Evolutionary conservation across 805 yeast genomes (phyloP), one percentile per base, ranked within the genome.

Genomic region (Saccharomycopsis schoenii): DNA sequence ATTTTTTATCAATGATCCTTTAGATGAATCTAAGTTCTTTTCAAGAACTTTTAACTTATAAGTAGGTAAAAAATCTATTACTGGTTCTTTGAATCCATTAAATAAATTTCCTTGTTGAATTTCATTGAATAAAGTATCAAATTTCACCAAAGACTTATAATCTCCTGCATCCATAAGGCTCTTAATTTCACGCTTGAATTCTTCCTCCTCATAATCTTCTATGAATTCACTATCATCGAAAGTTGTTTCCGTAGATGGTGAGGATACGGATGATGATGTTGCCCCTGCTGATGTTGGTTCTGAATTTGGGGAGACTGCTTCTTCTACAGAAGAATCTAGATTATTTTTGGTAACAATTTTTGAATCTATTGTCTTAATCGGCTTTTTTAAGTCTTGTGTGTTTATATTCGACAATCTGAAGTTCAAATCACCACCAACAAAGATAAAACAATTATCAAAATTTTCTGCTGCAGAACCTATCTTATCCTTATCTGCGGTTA

Each of bases 381-480:
- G 52, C 2, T 47, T 47, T 8, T 47, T 25, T 10, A 12, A 11
- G 12, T 47, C 52, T 24, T 68, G 68, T 5, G 69, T 72, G 8
- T 64, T 67, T 9, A 73, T 68, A 56, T 75, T 68, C 14, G 68
- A 66, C 4, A 76, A 65, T 56, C 88, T 72, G 65, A 80, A 83
- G 66, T 83, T 83, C 61, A 83, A 68, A 65, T 83, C 88, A 8
- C 88, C 88, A 36, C 77, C 72, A 12, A 79, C 69, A 24, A 83
- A 68, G 0, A 76, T 67, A 36, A 68, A 60, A 21, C 72, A 65
- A 40, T 69, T 65, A 36, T 60, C 55, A 58, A 58, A 68, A 56
- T 47, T 47, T 12, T 47, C 52, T 21, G 34, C 15, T 12, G 34
- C 52, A 10, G 52, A 14, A 19, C 43, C 34, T 39, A 17, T 17